Base-by-base conservation (phyloP, 2,329 filamentous ascomycete species). In the Diplodia mutila region DNA sequence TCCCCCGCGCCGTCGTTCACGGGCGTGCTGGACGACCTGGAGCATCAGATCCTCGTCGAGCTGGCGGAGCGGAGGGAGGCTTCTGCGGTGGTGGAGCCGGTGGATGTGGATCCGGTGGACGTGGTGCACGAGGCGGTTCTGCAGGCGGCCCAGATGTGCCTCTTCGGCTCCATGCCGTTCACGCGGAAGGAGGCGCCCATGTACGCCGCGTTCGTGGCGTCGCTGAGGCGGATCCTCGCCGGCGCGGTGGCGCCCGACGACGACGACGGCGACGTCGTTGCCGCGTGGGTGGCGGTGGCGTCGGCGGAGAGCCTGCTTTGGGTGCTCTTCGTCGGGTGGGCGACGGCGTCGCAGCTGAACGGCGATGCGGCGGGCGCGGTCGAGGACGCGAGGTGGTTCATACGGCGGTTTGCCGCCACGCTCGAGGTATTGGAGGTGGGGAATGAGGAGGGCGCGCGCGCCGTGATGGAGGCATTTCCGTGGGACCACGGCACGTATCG, bases 141-240 rank as follows among this genome's bases (percentile, higher is more conserved):
- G 55, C 55, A 59, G 55, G 23, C 55, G 23, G 23, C 37, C 2
- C 55, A 59, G 16, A 59, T 59, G 37, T 59, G 55, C 14, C 37
- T 59, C 7, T 59, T 29, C 18, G 34, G 21, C 23, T 42, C 16
- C 4, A 59, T 46, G 55, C 25, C 34, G 23, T 59, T 42, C 55
- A 39, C 37, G 6, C 55, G 34, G 2, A 59, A 59, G 23, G 55
- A 59, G 9, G 27, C 27, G 55, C 55, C 55, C 21, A 27, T 59
- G 55, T 29, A 46, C 8, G n/a, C 8, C 34, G 7, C 21, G 7
- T 59, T 59, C 16, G 55, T 29, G 23, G 37, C 23, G 7, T 29
- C 37, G 12, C 37, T 59, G 37, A 18, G 34, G 12, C 23, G 16
- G 14, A 21, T 27, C 6, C 9, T 59, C 32, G 8, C 9, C 9